Base-by-base conservation (phyloP, 768 basidiomycete genomes). In the Ramaria sp. region DNA sequence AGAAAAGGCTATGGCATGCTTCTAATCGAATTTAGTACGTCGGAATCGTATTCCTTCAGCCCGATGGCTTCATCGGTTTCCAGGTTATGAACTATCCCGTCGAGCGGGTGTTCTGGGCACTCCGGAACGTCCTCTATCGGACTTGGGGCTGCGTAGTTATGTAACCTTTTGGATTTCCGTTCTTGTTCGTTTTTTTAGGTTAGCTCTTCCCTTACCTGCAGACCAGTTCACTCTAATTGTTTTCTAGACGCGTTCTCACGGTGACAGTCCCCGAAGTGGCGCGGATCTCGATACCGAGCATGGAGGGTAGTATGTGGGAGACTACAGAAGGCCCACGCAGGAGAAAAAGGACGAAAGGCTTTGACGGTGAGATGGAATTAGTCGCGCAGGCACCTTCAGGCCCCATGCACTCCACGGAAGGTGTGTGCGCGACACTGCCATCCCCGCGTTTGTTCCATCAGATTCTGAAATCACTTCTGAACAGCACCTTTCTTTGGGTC, bases 1-100 rank as follows among this genome's bases (percentile, higher is more conserved):
- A 77, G 82, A 56, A 79, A 83, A 61, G 88, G 92, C 5, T 96
- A 86, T 62, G 96, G 95, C 2, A 91, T 89, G 76, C 82, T 98
- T 24, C 77, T 99, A 77, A 97, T 98, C 59, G 95, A 99, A 71
- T 96, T 98, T 73, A 98, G 95, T 95, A 64, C 42, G 90, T 70
- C n/a, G 39, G 4, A 24, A 24, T 15, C 32, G 12, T 22, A 9
- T 30, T 60, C 7, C 32, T 48, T 32, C 27, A 30, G 48, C 16
- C 7, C 36, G 42, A 10, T 18, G 30, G 12, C 18, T 36, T 49
- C 20, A 47, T 50, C 15, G 5, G 16, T 25, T 43, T 15, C 4
- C 53, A 97, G 94, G 94, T 67, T 99, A 99, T 63, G 91, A 95
- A 65, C 73, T 97, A 6, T 96, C 91, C 18, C 78, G 87, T 42